Percentiles rank a stretch among this genome's conserved stretches.
Conservation (phyloP, 768 basidiomycete genomes). For the Suillus subluteus region DNA sequence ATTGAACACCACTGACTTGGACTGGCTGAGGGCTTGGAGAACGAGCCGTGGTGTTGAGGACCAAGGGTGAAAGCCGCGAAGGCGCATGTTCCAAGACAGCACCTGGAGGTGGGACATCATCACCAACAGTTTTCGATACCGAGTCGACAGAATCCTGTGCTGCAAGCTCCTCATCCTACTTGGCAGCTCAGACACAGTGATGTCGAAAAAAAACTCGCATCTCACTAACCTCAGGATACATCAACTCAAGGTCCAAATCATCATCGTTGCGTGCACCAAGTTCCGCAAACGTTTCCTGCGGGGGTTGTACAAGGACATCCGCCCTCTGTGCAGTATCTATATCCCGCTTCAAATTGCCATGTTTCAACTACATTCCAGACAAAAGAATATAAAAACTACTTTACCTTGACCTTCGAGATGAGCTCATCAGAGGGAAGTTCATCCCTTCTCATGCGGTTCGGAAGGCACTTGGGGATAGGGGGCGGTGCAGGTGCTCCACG, state of each 20-base stretch:
- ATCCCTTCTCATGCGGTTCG: slow-evolving; percentile 5
- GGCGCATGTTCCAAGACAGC: too few relatives aligned
- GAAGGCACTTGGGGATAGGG: background rate
- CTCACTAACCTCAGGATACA: slow-evolving; percentile 29
- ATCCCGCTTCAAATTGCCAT: background rate
- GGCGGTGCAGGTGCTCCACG: slow-evolving; percentile 1
- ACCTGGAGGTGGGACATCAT: background rate
- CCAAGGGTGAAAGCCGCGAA: background rate
- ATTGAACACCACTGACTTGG: background rate
- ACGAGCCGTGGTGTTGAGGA: background rate
- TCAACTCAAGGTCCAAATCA: slow-evolving; percentile 19
- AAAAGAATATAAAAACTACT: too few relatives aligned
- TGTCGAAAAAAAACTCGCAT: background rate
- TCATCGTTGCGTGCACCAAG: slow-evolving; percentile 2
- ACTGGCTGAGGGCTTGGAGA: slow-evolving; percentile 2
- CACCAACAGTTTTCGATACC: background rate
- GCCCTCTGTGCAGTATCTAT: background rate
- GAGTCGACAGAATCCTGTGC: background rate
- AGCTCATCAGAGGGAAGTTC: background rate
- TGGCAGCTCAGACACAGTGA: background rate
- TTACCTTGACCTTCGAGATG: slow-evolving; percentile 1
- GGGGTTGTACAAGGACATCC: background rate
- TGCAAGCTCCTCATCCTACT: slow-evolving; percentile 4
- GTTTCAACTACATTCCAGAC: background rate
- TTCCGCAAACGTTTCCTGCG: background rate